Evolutionary conservation across 1,284 basidiomycete genomes (phyloP).

Genomic region (Cutaneotrichosporon cavernicola): DNA sequence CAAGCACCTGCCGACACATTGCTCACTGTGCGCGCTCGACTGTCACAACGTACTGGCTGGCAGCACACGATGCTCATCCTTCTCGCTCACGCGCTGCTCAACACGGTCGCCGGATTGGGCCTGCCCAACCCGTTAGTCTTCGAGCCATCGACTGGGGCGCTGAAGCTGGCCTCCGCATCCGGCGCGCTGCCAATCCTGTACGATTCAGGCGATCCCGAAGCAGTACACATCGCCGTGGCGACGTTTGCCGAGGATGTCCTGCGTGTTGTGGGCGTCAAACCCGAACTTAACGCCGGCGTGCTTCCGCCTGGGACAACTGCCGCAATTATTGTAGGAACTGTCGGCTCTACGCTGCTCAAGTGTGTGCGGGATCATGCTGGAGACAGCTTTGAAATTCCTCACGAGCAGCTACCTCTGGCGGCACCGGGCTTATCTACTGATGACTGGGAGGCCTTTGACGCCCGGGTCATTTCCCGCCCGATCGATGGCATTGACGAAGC

Average conservation of each 20-base stretch:
- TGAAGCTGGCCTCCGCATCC: conserved; percentile 15
- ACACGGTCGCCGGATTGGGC: neutral
- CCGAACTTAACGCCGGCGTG: conserved; percentile 36
- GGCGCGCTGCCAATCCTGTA: conserved; percentile 19
- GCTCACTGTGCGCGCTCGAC: too few relatives aligned
- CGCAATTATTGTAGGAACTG: conserved; percentile 65
- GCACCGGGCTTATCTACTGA: conserved; percentile 39
- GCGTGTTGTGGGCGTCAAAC: conserved; percentile 60
- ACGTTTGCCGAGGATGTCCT: conserved; percentile 65
- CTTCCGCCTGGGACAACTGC: conserved; percentile 38
- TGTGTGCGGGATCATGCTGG: neutral
- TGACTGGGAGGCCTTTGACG: conserved; percentile 64
- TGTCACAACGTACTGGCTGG: too few relatives aligned
- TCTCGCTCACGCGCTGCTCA: neutral
- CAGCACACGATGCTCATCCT: neutral
- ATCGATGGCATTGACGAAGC: conserved; percentile 61
- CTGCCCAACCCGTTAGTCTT: conserved; percentile 12
- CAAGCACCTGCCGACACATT: too few relatives aligned
- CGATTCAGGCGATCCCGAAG: conserved; percentile 19
- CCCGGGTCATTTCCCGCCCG: conserved; percentile 59
- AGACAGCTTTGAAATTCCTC: neutral
- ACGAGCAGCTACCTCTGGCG: neutral
- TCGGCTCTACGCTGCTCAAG: conserved; percentile 61
- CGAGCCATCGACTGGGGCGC: neutral
- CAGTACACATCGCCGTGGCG: conserved; percentile 61